phyloP scores from a whole-genome alignment of 2,329 filamentous ascomycete species.

The Ophiocordyceps unilateralis region DNA sequence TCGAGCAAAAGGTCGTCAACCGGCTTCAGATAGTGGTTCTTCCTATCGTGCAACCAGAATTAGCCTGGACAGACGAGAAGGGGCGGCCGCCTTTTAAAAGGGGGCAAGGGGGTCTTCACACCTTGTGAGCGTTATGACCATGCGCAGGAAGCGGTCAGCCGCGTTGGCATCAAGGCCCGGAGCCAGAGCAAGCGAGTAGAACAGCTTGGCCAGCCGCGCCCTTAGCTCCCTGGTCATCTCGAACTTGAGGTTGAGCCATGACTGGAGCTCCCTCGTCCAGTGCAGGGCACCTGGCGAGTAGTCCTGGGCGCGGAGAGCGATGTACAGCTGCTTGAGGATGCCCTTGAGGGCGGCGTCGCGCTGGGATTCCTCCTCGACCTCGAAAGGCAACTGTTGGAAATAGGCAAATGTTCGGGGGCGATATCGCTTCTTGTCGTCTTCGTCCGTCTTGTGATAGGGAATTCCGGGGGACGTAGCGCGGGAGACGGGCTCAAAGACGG shows the following conservation, averaged over 20 bases:
- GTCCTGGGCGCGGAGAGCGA: constrained; percentile 79
- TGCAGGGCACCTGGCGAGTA: constrained; percentile 87
- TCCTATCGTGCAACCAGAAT: constrained; percentile 29
- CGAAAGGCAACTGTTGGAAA: constrained; percentile 76
- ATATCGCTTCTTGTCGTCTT: constrained; percentile 45
- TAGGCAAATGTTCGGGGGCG: constrained; percentile 88
- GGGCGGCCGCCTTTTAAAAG: background rate
- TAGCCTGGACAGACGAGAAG: too few relatives aligned
- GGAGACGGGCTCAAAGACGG: constrained; percentile 52
- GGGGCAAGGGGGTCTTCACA: constrained; percentile 18
- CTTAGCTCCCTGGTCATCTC: constrained; percentile 77
- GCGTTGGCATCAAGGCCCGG: constrained; percentile 71
- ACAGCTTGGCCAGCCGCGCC: constrained; percentile 71
- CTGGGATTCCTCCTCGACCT: constrained; percentile 63
- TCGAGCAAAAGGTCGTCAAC: constrained; percentile 80
- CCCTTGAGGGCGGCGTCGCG: constrained; percentile 65
- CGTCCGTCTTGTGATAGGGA: constrained; percentile 31
- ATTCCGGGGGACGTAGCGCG: constrained; percentile 71
- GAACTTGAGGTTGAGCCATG: constrained; percentile 94
- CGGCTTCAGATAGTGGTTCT: constrained; percentile 88
- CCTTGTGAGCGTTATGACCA: constrained; percentile 95
- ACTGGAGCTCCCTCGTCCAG: constrained; percentile 91
- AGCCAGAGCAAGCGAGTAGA: constrained; percentile 83
- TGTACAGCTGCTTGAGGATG: constrained; percentile 87
- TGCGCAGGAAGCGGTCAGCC: constrained; percentile 82